Conservation (phyloP, 345 rosid species). For the Salix brachista region DNA sequence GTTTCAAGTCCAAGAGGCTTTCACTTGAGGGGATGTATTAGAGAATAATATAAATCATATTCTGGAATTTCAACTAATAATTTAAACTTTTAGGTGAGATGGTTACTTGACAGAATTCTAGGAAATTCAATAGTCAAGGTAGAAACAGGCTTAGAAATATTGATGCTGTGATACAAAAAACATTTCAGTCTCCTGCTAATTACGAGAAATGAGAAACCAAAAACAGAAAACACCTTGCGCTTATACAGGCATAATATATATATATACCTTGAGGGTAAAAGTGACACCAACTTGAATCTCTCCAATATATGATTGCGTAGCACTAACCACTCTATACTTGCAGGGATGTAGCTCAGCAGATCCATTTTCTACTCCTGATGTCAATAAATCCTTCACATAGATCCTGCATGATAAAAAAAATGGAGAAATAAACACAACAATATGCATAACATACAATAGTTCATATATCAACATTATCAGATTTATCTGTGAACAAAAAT, state of each 20-base stretch:
- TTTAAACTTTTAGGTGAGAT: no score
- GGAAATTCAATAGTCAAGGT: not conserved
- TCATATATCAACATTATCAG: not conserved
- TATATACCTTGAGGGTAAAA: slow-evolving; percentile 40
- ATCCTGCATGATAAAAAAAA: slow-evolving; percentile 37
- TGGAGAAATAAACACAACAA: not conserved
- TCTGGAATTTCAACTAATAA: no score
- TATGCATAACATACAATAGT: not conserved
- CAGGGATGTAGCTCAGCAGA: slow-evolving; percentile 49
- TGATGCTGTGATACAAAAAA: not conserved
- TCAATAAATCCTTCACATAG: slow-evolving; percentile 65
- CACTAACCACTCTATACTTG: slow-evolving; percentile 49
- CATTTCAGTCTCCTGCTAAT: not conserved
- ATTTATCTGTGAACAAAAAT: not conserved
- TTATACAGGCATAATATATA: not conserved
- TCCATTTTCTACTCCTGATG: slow-evolving; percentile 74
- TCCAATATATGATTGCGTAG: slow-evolving; percentile 49
- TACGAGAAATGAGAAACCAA: not conserved
- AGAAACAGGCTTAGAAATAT: not conserved
- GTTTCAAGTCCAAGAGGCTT: no score
- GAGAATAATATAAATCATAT: no score
- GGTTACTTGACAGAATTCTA: not conserved
- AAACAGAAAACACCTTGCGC: not conserved
- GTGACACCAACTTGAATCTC: slow-evolving; percentile 67
- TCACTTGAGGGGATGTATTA: no score